Percentiles rank a stretch among this genome's conserved stretches.
Evolutionary conservation across 768 basidiomycete species (phyloP).

Genomic region (Mycena capillaripes): DNA sequence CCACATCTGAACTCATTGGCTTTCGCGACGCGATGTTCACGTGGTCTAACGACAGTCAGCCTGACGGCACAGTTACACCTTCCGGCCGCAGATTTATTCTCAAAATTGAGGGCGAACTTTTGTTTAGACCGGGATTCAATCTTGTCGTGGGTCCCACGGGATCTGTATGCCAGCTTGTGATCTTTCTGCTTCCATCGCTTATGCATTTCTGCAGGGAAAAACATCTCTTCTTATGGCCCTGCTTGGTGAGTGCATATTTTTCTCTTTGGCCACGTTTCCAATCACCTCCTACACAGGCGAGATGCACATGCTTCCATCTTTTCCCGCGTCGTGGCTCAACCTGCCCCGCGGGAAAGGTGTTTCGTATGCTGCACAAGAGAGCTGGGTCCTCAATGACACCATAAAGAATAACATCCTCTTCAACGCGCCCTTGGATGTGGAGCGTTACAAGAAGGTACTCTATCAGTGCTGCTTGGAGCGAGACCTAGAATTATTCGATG

Average conservation of each 20-base stretch:
- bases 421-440: slow-evolving; percentile 80
- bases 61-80: slow-evolving; percentile 47
- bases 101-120: slow-evolving; percentile 62
- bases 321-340: slow-evolving; percentile 72
- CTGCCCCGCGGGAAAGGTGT: slow-evolving; percentile 79
- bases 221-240: slow-evolving; percentile 77
- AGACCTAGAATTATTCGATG: slow-evolving; percentile 78
- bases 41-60: slow-evolving; percentile 35
- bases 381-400: slow-evolving; percentile 88
- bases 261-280: too few relatives aligned
- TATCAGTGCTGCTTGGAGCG: slow-evolving; percentile 80
- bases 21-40: slow-evolving; percentile 35
- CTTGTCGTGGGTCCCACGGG: slow-evolving; percentile 73
- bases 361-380: slow-evolving; percentile 86
- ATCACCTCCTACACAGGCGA: too few relatives aligned
- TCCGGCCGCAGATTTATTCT: slow-evolving; percentile 64
- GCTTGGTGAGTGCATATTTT: slow-evolving; percentile 39
- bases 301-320: slow-evolving; percentile 71
- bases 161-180: slow-evolving; percentile 39
- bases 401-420: slow-evolving; percentile 89
- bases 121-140: slow-evolving; percentile 70
- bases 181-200: not conserved
- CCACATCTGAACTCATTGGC: slow-evolving; percentile 11
- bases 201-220: slow-evolving; percentile 56
- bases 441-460: slow-evolving; percentile 83